Evolutionary conservation across 495 filamentous ascomycete genomes (phyloP), one percentile per base, ranked within the genome.

Genomic region (Trichoderma erinaceum): DNA sequence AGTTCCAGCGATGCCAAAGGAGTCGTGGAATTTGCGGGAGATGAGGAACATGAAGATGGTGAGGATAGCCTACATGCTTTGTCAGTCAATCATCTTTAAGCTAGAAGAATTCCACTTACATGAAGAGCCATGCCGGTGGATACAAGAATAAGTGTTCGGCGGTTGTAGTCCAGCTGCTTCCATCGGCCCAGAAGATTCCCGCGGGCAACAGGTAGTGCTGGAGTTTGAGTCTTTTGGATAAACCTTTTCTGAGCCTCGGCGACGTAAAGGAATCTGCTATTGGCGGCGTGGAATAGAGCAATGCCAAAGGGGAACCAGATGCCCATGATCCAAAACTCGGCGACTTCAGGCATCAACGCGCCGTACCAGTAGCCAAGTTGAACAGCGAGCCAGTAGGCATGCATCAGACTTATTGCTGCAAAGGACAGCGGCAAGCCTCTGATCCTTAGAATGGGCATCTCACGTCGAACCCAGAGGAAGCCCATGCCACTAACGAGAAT

Each of bases 261-360:
- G 66, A 87, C 76, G 64, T 84, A 77, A 21, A 88, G 78, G 71
- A 89, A 83, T 44, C 84, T 83, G 68, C 74, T 78, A 71, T 87
- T 87, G 48, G 83, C 81, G 65, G 83, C 88, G 70, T 89, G 86
- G 74, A 89, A 90, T 1, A 88, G 74, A 16, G 84, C 87, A 67
- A 89, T 81, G 25, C 88, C 88, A 41, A 84, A 79, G 0, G 88
- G 88, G 27, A 90, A 76, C 70, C 83, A 86, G 64, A 84, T 81
- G 56, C 85, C 84, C 88, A 90, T 90, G 70, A 89, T 78, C 86
- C 87, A 90, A 75, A 83, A 90, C 69, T 88, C 73, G 25, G 35
- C 13, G 13, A 71, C 46, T 13, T 71, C 48, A 0, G 84, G 82
- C 70, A 87, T 82, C 15, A 78, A 68, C 4, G 83, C 72, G 35